Base-by-base conservation (phyloP, 805 yeast species). In the Candida sphagnicola region DNA sequence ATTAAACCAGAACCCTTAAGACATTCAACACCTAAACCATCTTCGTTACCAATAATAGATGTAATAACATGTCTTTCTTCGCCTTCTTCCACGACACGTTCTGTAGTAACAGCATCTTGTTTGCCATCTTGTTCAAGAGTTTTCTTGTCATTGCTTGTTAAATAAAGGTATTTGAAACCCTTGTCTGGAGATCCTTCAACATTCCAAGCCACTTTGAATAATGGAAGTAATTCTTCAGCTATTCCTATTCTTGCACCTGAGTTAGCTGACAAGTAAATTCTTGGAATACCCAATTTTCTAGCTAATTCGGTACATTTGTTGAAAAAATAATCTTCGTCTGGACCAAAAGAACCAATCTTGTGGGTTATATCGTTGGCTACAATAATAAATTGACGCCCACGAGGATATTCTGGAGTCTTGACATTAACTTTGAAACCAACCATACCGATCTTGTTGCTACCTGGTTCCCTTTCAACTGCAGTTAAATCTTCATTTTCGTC, bases 181-280 rank as follows among this genome's bases (percentile, higher is more conserved):
- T 85, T 85, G 17, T 78, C 75, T 44, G 88, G 95, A 44, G 79
- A 72, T 17, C 67, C 65, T 30, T 78, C 79, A 50, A 82, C 90
- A 50, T 81, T 85, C 99, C 99, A 93, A 39, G 91, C 88, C 47
- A 91, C 96, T 63, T 85, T 80, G 72, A 80, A 89, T 57, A 78
- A 75, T 43, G 96, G 93, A 40, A 93, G 75, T 46, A 93, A 74
- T 65, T 93, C 99, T 52, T 93, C 98, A 18, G 99, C 99, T 61
- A 93, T 79, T 58, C 99, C 99, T 47, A 93, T 86, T 73, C 99
- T 82, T 34, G 99, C 99, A 74, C 99, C 99, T 44, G 98, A 90
- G 77, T 93, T 93, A 19, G 99, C 99, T 52, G 97, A 87, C 51
- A 93, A 73, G 67, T 93, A 93, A 41, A 93, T 78, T 70, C 99